Conservation (phyloP, 164 flowering plant genomes). For the Echeveria elegans region DNA sequence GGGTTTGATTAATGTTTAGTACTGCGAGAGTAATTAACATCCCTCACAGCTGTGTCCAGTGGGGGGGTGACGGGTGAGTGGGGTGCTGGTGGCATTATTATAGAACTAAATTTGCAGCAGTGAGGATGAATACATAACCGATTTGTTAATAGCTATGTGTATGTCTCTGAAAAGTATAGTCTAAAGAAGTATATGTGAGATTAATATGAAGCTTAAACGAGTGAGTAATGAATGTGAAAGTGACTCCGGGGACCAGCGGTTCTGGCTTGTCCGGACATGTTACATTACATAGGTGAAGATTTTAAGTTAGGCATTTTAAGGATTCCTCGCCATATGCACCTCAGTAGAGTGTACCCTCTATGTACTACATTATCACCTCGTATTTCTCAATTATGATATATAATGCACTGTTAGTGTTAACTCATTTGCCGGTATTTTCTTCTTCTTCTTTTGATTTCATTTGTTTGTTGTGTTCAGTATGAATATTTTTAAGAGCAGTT, state of each 20-base stretch:
- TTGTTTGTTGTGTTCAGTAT: too few species aligned
- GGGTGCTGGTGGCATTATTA: constrained; percentile 1
- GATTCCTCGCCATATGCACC: neutral
- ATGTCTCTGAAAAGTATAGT: too few species aligned
- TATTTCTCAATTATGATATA: too few species aligned
- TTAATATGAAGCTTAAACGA: neutral
- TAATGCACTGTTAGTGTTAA: too few species aligned
- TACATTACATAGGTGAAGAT: too few species aligned
- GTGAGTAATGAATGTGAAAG: neutral
- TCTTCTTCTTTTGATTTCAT: too few species aligned
- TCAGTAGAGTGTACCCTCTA: neutral
- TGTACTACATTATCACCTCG: too few species aligned
- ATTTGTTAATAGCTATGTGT: neutral
- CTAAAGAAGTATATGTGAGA: neutral
- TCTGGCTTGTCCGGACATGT: neutral
- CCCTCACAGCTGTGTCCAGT: constrained; percentile 6
- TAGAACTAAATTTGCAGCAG: neutral
- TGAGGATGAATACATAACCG: neutral
- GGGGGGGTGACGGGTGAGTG: neutral
- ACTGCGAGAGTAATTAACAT: neutral
- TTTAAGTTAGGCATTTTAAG: neutral
- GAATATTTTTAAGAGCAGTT: too few species aligned
- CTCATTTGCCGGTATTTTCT: too few species aligned
- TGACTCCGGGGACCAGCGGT: neutral
- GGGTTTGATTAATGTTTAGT: neutral